Evolutionary conservation across 2,329 filamentous ascomycete genomes (phyloP).

Genomic region (Parasarocladium wereldwijsianum): DNA sequence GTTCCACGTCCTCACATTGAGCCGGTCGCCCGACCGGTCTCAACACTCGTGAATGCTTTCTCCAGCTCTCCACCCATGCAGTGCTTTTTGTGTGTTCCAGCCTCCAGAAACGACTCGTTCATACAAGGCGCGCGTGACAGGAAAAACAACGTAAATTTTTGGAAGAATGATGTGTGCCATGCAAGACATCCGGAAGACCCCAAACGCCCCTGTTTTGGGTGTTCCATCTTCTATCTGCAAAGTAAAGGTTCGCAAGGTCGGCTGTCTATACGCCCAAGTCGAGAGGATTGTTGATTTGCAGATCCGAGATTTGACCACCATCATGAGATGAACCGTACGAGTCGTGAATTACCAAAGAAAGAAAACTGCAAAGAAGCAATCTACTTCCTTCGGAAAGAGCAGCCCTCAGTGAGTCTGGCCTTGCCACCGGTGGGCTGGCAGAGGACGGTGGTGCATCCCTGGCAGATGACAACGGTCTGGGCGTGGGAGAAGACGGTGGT

Average conservation of each 20-base stretch:
- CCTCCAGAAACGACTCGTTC: slow-evolving; percentile 27
- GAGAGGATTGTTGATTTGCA: slow-evolving; percentile 33
- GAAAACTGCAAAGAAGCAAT: slow-evolving; percentile 34
- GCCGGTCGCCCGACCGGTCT: slow-evolving; percentile 20
- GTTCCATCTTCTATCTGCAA: slow-evolving; percentile 62
- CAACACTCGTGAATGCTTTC: slow-evolving; percentile 40
- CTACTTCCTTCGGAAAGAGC: slow-evolving; percentile 99
- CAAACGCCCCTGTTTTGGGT: slow-evolving; percentile 55
- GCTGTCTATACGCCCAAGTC: slow-evolving; percentile 33
- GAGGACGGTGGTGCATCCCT: slow-evolving; percentile 96
- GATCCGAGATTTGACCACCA: slow-evolving; percentile 41
- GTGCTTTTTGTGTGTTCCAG: slow-evolving; percentile 24
- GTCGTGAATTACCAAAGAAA: slow-evolving; percentile 33
- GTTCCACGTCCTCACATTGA: slow-evolving; percentile 46
- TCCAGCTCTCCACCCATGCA: slow-evolving; percentile 46
- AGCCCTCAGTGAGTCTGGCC: slow-evolving; percentile 97
- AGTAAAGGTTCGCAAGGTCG: slow-evolving; percentile 27
- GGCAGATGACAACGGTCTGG: slow-evolving; percentile 99
- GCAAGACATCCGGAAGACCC: slow-evolving; percentile 69
- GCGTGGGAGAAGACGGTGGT: slow-evolving; percentile 99
- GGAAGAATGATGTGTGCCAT: slow-evolving; percentile 38
- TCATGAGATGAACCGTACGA: slow-evolving; percentile 29
- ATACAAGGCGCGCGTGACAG: slow-evolving; percentile 27
- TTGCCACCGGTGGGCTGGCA: slow-evolving; percentile 99
- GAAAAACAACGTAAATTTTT: slow-evolving; percentile 20